Evolutionary conservation across 257 asterid genomes (phyloP).

Genomic region (Thymus mandschuricus): DNA sequence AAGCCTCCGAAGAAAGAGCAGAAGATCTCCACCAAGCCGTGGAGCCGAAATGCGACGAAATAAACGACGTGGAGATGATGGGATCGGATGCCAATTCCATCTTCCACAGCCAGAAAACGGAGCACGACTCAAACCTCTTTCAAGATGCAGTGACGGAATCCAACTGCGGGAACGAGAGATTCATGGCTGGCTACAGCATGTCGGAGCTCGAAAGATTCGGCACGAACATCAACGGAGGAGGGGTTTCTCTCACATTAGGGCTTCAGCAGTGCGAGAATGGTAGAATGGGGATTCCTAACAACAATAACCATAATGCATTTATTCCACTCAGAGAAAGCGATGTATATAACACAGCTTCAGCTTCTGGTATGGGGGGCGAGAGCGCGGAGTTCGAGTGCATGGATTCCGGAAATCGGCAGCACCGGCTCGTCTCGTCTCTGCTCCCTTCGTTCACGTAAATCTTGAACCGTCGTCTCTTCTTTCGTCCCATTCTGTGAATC

Average conservation of each 20-base stretch:
- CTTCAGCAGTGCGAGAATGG: slow-evolving; percentile 75
- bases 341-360: slow-evolving; percentile 36
- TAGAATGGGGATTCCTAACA: slow-evolving; percentile 43
- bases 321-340: slow-evolving; percentile 53
- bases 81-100: slow-evolving; percentile 43
- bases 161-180: slow-evolving; percentile 36
- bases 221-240: slow-evolving; percentile 47
- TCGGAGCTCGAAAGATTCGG: slow-evolving; percentile 68
- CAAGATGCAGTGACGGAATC: slow-evolving; percentile 32
- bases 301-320: slow-evolving; percentile 39
- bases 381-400: slow-evolving; percentile 53
- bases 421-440: slow-evolving; percentile 50
- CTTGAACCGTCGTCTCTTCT: background rate
- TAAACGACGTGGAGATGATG: slow-evolving; percentile 46
- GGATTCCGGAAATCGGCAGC: slow-evolving; percentile 56
- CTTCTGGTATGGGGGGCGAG: slow-evolving; percentile 51
- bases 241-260: slow-evolving; percentile 74
- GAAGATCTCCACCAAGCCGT: slow-evolving; percentile 46
- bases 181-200: slow-evolving; percentile 41
- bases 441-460: slow-evolving; percentile 51
- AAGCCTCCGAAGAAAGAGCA: slow-evolving; percentile 45
- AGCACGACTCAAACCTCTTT: slow-evolving; percentile 28
- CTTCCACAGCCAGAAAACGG: slow-evolving; percentile 40
- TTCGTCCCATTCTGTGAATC: slow-evolving; percentile 38
- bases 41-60: slow-evolving; percentile 47